Evolutionary conservation across 352 stramenopile species (phyloP).

Genomic region (Blastocystis hominis): DNA sequence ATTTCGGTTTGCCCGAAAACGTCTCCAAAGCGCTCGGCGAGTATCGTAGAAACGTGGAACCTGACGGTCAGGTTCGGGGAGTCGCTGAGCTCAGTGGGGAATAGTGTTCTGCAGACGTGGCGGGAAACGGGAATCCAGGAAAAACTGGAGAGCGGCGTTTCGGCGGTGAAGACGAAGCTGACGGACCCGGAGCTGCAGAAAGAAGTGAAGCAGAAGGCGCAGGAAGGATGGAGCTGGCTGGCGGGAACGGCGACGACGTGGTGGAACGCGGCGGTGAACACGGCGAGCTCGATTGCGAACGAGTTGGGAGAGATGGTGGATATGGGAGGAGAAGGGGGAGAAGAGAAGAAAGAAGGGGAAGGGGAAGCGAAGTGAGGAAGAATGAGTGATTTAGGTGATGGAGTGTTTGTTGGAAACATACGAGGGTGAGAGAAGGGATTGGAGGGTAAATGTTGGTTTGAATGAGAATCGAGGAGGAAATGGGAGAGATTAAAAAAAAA

Average conservation of each 20-base stretch:
- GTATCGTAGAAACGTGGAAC: neutral
- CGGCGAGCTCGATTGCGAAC: neutral
- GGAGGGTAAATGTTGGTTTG: neutral
- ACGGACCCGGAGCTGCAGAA: slow-evolving; percentile 29
- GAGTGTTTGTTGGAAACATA: neutral
- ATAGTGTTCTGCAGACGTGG: neutral
- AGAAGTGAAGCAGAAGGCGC: neutral
- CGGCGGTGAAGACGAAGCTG: neutral
- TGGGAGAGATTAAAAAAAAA: neutral
- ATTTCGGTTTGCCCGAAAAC: neutral
- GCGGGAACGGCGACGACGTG: neutral
- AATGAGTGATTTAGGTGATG: no score
- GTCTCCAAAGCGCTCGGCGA: slow-evolving; percentile 3
- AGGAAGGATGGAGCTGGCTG: slow-evolving; percentile 21
- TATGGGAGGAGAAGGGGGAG: neutral
- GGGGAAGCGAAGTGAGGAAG: neutral
- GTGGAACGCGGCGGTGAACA: neutral
- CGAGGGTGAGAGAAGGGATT: neutral
- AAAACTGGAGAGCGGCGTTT: neutral
- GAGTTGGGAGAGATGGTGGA: neutral
- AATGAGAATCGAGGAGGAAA: neutral
- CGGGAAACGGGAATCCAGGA: slow-evolving; percentile 12
- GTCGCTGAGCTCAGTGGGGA: slow-evolving; percentile 15
- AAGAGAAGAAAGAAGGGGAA: neutral
- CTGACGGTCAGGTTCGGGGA: neutral